These are phyloP conservation scores for Ustilago esculenta DNA, from an alignment of 1,284 basidiomycete species.

Conservation along the genomic window DNA sequence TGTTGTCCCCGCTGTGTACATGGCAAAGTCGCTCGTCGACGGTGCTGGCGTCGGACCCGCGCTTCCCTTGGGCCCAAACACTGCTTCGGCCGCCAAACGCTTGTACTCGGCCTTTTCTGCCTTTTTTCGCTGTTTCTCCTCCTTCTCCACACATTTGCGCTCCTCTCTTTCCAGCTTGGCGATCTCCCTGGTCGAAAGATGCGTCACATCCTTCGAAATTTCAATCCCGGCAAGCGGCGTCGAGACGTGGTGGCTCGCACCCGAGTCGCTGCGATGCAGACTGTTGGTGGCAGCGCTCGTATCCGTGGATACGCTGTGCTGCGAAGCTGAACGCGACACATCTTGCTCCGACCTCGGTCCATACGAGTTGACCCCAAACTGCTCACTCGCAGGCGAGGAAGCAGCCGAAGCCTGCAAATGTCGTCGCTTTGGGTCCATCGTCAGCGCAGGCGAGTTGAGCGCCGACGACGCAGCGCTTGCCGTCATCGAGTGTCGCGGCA, in stretches of 20 bases:
- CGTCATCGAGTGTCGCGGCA: conserved; percentile 14
- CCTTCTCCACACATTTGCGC: conserved; percentile 38
- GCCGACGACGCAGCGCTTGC: conserved; percentile 15
- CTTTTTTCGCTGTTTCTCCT: conserved; percentile 46
- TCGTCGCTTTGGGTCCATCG: conserved; percentile 27
- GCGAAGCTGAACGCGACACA: conserved; percentile 27
- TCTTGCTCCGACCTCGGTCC: conserved; percentile 35
- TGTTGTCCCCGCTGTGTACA: conserved; percentile 25
- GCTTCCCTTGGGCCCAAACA: conserved; percentile 49
- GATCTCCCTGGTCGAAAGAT: conserved; percentile 36
- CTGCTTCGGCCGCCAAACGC: conserved; percentile 43
- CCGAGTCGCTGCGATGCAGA: conserved; percentile 26
- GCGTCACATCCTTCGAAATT: conserved; percentile 32
- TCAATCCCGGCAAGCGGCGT: conserved; percentile 30
- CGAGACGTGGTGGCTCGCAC: conserved; percentile 1
- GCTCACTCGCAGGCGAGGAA: conserved; percentile 32
- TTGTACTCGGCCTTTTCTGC: conserved; percentile 47
- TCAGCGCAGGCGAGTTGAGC: conserved; percentile 34
- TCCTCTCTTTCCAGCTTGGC: conserved; percentile 44
- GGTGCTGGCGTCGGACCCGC: conserved; percentile 21
- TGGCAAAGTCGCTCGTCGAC: conserved; percentile 36
- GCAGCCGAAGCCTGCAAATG: conserved; percentile 17
- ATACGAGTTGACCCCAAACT: conserved; percentile 43
- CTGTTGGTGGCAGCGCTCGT: conserved; percentile 10
- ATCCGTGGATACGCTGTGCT: conserved; percentile 25